Percentiles rank a stretch among this genome's conserved stretches.
These are phyloP conservation scores for Ophiostoma himal-ulmi DNA, from an alignment of 2,329 filamentous ascomycete genomes.

Conservation along the genomic window DNA sequence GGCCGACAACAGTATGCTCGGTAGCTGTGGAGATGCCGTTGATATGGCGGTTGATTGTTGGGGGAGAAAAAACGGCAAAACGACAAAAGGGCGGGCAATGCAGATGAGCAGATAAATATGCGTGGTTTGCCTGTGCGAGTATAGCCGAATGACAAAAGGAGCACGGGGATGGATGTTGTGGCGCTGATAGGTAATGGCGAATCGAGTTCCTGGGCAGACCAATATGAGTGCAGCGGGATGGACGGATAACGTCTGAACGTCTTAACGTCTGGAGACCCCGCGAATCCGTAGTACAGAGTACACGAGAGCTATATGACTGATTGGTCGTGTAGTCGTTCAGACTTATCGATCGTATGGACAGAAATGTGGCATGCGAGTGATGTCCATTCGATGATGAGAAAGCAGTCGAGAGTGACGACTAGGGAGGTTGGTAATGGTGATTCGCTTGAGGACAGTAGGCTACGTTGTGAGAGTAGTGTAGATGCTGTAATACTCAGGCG, in stretches of 20 bases:
- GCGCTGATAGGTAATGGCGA: background rate
- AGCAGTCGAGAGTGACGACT: background rate
- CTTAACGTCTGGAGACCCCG: background rate
- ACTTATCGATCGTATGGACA: background rate
- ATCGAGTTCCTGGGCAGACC: background rate
- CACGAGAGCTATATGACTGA: background rate
- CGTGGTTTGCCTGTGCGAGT: background rate
- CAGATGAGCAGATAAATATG: constrained; percentile 5
- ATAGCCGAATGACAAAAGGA: background rate
- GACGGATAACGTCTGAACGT: background rate
- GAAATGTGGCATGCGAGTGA: background rate
- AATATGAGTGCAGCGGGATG: background rate
- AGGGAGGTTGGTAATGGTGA: background rate
- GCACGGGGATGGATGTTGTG: background rate
- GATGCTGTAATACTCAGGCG: background rate
- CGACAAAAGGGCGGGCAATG: background rate
- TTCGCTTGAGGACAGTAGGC: background rate
- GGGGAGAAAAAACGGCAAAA: background rate
- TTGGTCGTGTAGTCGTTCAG: background rate
- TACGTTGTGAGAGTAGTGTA: background rate
- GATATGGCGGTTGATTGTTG: background rate
- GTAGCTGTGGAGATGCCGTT: background rate
- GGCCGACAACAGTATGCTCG: background rate
- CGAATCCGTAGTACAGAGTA: background rate
- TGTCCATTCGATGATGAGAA: background rate